Percentiles rank a stretch among this genome's conserved stretches.
Conservation (phyloP, 2,329 filamentous ascomycete genomes). For the Scorias spongiosa region DNA sequence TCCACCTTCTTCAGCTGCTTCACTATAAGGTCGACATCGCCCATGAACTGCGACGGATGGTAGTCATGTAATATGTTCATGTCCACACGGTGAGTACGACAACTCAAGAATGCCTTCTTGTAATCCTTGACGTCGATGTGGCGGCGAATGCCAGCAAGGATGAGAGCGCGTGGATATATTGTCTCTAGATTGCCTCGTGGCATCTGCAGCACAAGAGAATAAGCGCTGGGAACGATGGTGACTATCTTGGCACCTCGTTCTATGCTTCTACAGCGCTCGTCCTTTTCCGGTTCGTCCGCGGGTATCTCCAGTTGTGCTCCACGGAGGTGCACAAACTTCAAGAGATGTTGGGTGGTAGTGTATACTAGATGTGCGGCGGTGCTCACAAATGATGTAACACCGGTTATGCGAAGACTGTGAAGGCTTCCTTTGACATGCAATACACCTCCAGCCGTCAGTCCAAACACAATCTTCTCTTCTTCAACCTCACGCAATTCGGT, state of each 20-base stretch:
- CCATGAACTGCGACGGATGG: constrained; percentile 70
- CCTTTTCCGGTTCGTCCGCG: constrained; percentile 73
- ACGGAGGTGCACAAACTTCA: constrained; percentile 84
- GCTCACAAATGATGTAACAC: constrained; percentile 79
- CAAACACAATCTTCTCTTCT: constrained; percentile 28
- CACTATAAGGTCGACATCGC: constrained; percentile 60
- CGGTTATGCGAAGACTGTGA: constrained; percentile 57
- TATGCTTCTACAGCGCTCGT: constrained; percentile 82
- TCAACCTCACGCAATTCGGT: neutral
- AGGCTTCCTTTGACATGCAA: constrained; percentile 37
- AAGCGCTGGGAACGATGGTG: constrained; percentile 75
- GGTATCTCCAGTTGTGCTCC: constrained; percentile 60
- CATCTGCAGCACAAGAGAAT: constrained; percentile 83
- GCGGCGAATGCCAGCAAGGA: constrained; percentile 73
- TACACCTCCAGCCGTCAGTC: constrained; percentile 59
- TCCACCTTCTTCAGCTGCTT: constrained; percentile 69
- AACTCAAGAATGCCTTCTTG: constrained; percentile 67
- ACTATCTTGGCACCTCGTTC: constrained; percentile 79
- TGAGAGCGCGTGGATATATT: constrained; percentile 81
- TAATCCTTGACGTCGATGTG: constrained; percentile 73
- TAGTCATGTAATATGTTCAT: constrained; percentile 97
- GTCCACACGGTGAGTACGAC: constrained; percentile 84
- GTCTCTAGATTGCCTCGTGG: constrained; percentile 91
- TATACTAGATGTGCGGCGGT: constrained; percentile 75
- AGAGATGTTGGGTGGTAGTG: constrained; percentile 78